A percentile compares a stretch with the other conserved stretches of the same genome.
Conservation (phyloP, 1,139 yeast genomes). For the Taiozyma sp. region DNA sequence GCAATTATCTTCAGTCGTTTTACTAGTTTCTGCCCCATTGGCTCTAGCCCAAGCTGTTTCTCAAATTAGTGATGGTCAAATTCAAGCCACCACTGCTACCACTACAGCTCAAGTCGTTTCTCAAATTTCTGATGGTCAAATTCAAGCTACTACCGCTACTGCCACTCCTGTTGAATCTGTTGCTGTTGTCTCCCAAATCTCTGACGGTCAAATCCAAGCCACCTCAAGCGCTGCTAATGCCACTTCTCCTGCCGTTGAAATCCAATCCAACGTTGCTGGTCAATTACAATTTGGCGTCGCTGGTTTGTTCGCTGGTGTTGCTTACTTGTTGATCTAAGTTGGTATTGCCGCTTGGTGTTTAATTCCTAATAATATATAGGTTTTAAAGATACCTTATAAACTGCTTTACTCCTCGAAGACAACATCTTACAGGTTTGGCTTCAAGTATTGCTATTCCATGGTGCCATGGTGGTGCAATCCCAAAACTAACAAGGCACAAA, state of each 20-base stretch:
- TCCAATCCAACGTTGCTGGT: conserved; percentile 53
- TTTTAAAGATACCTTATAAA: too few species aligned
- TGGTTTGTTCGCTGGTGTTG: conserved; percentile 12
- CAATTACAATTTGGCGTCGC: conserved; percentile 44
- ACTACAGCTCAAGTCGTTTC: conserved; percentile 14
- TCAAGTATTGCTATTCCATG: too few species aligned
- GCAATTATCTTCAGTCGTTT: conserved; percentile 18
- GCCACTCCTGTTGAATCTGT: conserved; percentile 10
- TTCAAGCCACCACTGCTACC: conserved; percentile 17
- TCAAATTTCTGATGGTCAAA: conserved; percentile 16
- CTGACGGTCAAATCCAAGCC: conserved; percentile 11
- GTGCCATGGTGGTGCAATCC: too few species aligned
- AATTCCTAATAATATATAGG: not conserved
- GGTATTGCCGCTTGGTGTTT: not conserved
- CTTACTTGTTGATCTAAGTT: conserved; percentile 14
- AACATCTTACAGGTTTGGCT: too few species aligned
- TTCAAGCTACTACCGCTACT: conserved; percentile 17
- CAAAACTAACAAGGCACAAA: too few species aligned
- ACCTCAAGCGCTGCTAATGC: conserved; percentile 1
- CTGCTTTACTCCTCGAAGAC: too few species aligned
- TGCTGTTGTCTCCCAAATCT: conserved; percentile 15
- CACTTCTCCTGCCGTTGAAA: conserved; percentile 6
- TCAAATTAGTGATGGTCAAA: conserved; percentile 28
- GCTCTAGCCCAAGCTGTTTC: conserved; percentile 10
- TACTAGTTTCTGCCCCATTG: conserved; percentile 9